Evolutionary conservation across 1,139 yeast genomes (phyloP), one percentile per base, ranked within the genome.

Genomic region (Starmera stellimalicola): DNA sequence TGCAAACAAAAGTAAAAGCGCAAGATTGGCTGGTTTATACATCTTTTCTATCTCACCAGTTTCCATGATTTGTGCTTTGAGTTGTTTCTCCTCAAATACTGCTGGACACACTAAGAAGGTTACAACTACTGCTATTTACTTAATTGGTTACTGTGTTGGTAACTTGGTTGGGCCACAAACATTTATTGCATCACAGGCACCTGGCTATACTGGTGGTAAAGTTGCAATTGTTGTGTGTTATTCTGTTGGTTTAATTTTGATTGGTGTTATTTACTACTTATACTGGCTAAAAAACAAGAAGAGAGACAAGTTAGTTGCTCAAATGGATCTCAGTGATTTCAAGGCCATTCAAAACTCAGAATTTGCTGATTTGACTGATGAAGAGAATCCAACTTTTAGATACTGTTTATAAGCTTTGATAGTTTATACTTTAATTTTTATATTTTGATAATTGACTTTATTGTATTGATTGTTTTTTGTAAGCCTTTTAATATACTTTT

Each of bases 71-170:
- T 24, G 27, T 7, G 25, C 27, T 15, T 27, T 27, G 12, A 14
- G 14, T n/a, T 25, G 28, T 30, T 18, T 23, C 26, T 16, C 14
- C 15, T 63, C 75, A 6, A 74, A 75, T 47, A 62, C 65, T 18
- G 73, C 76, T 7, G 81, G 81, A 8, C 70, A 70, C 40, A 73
- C 81, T 22, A 75, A 75, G 51, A 73, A 73, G 43, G 52, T 63
- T 24, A 60, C 70, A 11, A 60, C 62, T 11, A 52, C 52, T 26
- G 61, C 62, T 2, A 41, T 68, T 52, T 50, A 70, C 32, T 58
- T 73, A 38, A 55, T 74, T 34, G 73, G 70, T 3, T 74, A 70
- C 51, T 71, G 77, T 47, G 69, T 65, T 26, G 81, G 81, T 16
- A 73, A 72, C 46, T 54, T 70, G 33, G 53, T 67, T 36, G 80